Evolutionary conservation across 768 basidiomycete species (phyloP), one percentile per base, ranked within the genome.

Genomic region (Suillus sp.): DNA sequence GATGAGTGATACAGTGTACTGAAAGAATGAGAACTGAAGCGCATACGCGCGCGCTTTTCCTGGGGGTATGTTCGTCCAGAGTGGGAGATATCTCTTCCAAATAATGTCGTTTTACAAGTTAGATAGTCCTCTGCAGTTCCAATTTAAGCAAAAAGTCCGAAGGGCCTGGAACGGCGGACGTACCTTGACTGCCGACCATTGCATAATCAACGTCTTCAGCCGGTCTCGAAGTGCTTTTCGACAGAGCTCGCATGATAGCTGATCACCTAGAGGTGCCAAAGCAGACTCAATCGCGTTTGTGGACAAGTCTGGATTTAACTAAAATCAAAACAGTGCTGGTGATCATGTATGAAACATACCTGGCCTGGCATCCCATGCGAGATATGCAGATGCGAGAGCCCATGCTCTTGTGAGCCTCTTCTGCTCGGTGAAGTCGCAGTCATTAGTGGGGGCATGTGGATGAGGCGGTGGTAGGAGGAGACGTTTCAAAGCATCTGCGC

Each of bases 141-240:
- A 2, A 40, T 40, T 8, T 57, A 13, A 40, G 10, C 38, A 16
- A 11, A 30, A 30, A 20, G 5, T 20, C 27, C 11, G 6, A 30
- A 40, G 27, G n/a, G 27, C 25, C 11, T 20, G 1, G 11, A 20
- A 8, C 2, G 10, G 35, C 20, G 38, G 18, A 20, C 57, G 11
- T 67, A 90, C 91, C 79, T 91, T 93, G 60, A 93, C 88, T 32
- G 86, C 79, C 6, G 92, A 89, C 91, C 91, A 93, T 71, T 92
- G 89, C 35, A 87, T 75, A 42, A 90, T 77, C 57, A 92, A 81
- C 56, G 82, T 82, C 74, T 86, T 87, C 56, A 92, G 83, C 32
- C 92, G 84, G 25, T 90, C 87, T 58, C 81, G 77, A 34, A 93
- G 81, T 3, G 83, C 79, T 47, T 78, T 72, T 66, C 83, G 85